A percentile compares a stretch with the other conserved stretches of the same genome.
Conservation (phyloP, 116 monocot species). For the Cymodocea nodosa region DNA sequence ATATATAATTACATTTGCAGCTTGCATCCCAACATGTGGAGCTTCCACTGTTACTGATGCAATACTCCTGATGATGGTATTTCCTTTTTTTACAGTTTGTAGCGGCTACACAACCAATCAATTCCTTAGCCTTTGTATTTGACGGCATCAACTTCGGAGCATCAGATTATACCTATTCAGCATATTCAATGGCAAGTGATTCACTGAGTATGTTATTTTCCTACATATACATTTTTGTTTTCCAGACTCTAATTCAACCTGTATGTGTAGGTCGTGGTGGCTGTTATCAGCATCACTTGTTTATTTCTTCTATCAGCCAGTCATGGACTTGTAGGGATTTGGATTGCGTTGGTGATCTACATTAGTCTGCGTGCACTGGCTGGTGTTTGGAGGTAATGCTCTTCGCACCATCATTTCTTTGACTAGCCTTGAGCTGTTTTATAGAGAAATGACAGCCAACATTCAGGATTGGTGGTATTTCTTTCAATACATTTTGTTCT, state of each 20-base stretch:
- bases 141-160: slow-evolving; percentile 92
- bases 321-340: slow-evolving; percentile 79
- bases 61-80: not conserved
- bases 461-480: not conserved
- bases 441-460: not conserved
- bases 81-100: slow-evolving; percentile 49
- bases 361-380: slow-evolving; percentile 71
- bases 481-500: not conserved
- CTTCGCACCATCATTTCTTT: not conserved
- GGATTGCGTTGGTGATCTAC: slow-evolving; percentile 80
- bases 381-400: slow-evolving; percentile 74
- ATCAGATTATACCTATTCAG: slow-evolving; percentile 87
- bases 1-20: too few species aligned
- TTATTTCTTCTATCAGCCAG: slow-evolving; percentile 47
- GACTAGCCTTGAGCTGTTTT: not conserved
- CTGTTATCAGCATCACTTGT: slow-evolving; percentile 49
- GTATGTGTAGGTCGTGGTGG: slow-evolving; percentile 52
- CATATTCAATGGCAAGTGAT: slow-evolving; percentile 76
- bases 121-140: slow-evolving; percentile 84
- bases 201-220: not conserved
- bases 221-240: not conserved
- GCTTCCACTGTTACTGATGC: not conserved
- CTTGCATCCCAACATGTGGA: not conserved
- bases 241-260: not conserved
- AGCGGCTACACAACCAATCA: slow-evolving; percentile 82